Evolutionary conservation across 2,329 filamentous ascomycete genomes (phyloP), one percentile per base, ranked within the genome.

Genomic region (Hypoxylon sp.): DNA sequence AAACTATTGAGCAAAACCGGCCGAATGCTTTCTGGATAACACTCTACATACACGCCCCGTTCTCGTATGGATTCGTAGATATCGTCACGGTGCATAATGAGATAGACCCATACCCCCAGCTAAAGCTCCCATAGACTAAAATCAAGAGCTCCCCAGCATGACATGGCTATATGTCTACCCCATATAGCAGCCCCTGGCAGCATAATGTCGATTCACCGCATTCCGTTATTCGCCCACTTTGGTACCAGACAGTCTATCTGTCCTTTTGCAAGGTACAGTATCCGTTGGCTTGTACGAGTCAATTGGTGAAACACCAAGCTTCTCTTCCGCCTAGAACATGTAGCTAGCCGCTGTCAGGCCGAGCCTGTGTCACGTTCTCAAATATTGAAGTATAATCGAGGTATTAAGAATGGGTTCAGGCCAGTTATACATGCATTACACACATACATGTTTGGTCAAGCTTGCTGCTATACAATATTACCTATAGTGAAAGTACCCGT

Each of bases 301-400:
- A 47, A 53, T 44, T 37, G 26, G 54, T 68, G 57, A 68, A 65
- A 57, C 50, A 50, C 17, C 10, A 22, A 17, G 33, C 33, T 26
- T 48, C 37, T 60, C 54, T 58, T 44, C 46, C 52, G 26, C 26
- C 53, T 44, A 42, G 50, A 47, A 55, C 58, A 51, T 61, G 55
- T 66, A 55, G 14, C 17, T 48, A 62, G 47, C 65, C 68, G 55
- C 50, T 63, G 56, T 63, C 62, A 64, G 29, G 39, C 48, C 47
- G 54, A 39, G 55, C 14, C 51, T 24, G 59, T 51, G 55, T 70
- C 65, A 68, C 62, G 62, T 67, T 67, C 46, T 31, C 24, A 42
- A 65, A 56, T 53, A 37, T 55, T 37, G 44, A 70, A 64, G 68
- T 50, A 68, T 68, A 70, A 42, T 64, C 58, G 52, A 42, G 48